Base-by-base conservation (phyloP, 768 basidiomycete species). In the Pholiota microspora region DNA sequence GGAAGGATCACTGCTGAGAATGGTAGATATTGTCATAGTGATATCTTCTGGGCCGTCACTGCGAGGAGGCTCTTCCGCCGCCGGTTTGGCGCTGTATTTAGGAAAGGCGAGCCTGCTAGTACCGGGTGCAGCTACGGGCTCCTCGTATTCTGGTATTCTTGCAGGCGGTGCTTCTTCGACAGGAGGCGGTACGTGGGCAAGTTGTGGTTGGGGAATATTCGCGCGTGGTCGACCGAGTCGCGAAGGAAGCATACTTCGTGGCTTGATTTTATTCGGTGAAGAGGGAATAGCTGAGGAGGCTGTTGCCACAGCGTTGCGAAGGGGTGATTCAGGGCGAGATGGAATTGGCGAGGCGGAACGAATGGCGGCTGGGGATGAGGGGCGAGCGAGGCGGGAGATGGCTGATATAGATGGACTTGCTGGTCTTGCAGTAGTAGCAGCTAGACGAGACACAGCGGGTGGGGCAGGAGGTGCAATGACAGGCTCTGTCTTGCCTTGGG, bases 1-100 rank as follows among this genome's bases (percentile, higher is more conserved):
- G 18, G 81, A 73, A 0, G 92, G 82, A 73, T 98, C 93, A 57
- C 86, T 90, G 66, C 91, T 93, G 45, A 95, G 78, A 49, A 96
- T 93, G 54, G 87, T 92, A 25, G 89, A 94, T 57, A 97, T 95
- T 2, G 84, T 86, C 48, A 92, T 76, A 6, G 88, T 84, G 53
- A 94, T 88, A 57, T 85, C 87, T 53, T 84, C 83, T 7, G 69
- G 68, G 51, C 57, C 68, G 18, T 75, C 73, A 13, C 68, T 40
- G 58, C 65, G 69, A 16, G 61, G 58, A 7, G 69, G 69, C 47
- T 77, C 72, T 16, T 71, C 55, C 9, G 46, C 42, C 7, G 47
- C 50, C 12, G 49, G 18, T 36, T 49, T 48, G 5, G 55, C 45
- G 44, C 53, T 38, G 21, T 53, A 51, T 45, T 44, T 54, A 4